A percentile compares a stretch with the other conserved stretches of the same genome.
These are phyloP conservation scores for Neurospora intermedia DNA, from an alignment of 495 filamentous ascomycete species.

Conservation along the genomic window DNA sequence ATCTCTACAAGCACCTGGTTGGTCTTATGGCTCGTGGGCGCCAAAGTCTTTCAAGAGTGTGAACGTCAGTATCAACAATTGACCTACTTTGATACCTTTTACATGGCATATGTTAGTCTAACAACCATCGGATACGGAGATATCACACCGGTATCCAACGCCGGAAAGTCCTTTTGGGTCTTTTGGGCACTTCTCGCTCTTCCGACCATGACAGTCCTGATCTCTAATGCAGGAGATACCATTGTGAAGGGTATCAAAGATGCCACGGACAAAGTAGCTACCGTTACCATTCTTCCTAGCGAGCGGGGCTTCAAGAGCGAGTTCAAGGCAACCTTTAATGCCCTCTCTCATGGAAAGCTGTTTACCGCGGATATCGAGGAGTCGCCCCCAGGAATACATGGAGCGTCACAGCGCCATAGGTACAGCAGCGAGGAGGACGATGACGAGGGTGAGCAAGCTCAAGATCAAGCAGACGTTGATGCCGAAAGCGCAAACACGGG, in stretches of 20 bases:
- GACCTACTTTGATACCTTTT: slow-evolving; percentile 73
- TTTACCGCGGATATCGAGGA: slow-evolving; percentile 25
- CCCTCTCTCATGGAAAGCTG: slow-evolving; percentile 26
- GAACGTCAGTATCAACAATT: slow-evolving; percentile 42
- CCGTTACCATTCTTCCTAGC: slow-evolving; percentile 65
- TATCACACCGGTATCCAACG: slow-evolving; percentile 54
- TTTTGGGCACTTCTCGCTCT: slow-evolving; percentile 82
- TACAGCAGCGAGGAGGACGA: slow-evolving; percentile 11
- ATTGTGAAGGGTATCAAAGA: slow-evolving; percentile 63
- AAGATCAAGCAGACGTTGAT: slow-evolving; percentile 10
- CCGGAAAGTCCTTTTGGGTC: slow-evolving; percentile 74
- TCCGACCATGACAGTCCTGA: slow-evolving; percentile 72
- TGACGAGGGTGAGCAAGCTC: slow-evolving; percentile 9
- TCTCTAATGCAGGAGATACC: slow-evolving; percentile 73
- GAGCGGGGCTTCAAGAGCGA: slow-evolving; percentile 42
- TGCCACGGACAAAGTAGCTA: slow-evolving; percentile 56
- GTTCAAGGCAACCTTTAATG: slow-evolving; percentile 23
- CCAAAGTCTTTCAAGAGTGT: slow-evolving; percentile 52
- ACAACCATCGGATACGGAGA: slow-evolving; percentile 86
- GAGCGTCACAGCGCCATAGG: slow-evolving; percentile 17
- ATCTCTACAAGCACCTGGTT: slow-evolving; percentile 55
- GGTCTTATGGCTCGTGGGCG: slow-evolving; percentile 71
- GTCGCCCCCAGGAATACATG: slow-evolving; percentile 32
- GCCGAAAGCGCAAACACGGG: slow-evolving; percentile 7
- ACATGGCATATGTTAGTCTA: slow-evolving; percentile 69